These are phyloP conservation scores for Neurospora sp. DNA, from an alignment of 495 filamentous ascomycete genomes.

Conservation along the genomic window DNA sequence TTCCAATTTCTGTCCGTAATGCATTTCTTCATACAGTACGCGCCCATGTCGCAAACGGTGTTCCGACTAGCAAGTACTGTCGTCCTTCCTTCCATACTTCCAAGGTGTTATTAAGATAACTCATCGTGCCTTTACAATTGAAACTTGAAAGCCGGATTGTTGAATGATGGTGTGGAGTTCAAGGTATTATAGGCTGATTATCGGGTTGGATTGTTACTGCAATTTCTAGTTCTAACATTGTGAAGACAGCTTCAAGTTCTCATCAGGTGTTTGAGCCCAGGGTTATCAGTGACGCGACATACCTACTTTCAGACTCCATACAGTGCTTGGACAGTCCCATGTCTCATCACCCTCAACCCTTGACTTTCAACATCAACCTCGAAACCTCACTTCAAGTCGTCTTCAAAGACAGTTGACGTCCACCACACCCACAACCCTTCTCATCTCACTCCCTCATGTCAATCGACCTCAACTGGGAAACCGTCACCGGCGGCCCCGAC, in stretches of 20 bases:
- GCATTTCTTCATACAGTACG: not conserved
- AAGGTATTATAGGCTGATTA: not conserved
- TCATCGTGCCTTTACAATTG: not conserved
- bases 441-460: constrained; percentile 52
- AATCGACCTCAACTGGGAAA: constrained; percentile 92
- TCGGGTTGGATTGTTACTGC: not conserved
- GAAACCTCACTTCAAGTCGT: not conserved
- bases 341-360: not conserved
- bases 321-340: not conserved
- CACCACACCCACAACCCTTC: not conserved
- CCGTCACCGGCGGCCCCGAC: constrained; percentile 80
- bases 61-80: not conserved
- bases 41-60: not conserved
- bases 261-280: not conserved
- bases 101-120: not conserved
- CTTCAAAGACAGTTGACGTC: not conserved
- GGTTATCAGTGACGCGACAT: not conserved
- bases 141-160: not conserved
- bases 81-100: not conserved
- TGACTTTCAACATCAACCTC: not conserved
- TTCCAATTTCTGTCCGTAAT: not conserved
- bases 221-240: not conserved
- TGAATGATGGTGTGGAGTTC: too few species aligned
- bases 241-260: not conserved
- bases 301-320: not conserved